Evolutionary conservation across 352 stramenopile genomes (phyloP).

Genomic region (Pseudoperonospora humuli): DNA sequence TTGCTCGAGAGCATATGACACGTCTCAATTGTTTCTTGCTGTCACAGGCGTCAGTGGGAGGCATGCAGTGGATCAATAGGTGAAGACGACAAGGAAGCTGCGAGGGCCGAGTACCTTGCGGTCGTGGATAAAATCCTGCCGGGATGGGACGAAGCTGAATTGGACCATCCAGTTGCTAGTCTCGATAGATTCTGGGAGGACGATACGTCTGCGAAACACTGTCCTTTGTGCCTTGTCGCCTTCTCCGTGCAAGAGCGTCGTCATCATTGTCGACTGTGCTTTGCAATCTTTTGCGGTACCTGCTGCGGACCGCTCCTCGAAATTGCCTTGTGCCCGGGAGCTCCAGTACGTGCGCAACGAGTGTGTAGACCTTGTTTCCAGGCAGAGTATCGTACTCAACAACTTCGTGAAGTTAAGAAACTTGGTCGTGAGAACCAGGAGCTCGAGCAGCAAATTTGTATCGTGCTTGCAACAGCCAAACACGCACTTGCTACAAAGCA

Average conservation of each 20-base stretch:
- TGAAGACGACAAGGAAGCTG: slow-evolving; percentile 22
- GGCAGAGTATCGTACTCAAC: slow-evolving; percentile 39
- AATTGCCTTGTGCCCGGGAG: slow-evolving; percentile 51
- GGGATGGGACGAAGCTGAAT: slow-evolving; percentile 43
- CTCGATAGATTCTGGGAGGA: slow-evolving; percentile 60
- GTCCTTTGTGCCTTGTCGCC: slow-evolving; percentile 34
- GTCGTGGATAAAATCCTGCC: slow-evolving; percentile 57
- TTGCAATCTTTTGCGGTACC: slow-evolving; percentile 57
- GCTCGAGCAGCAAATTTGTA: slow-evolving; percentile 42
- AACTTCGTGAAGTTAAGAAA: slow-evolving; percentile 37
- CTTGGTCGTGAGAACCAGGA: slow-evolving; percentile 56
- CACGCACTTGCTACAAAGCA: slow-evolving; percentile 27
- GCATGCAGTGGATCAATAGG: slow-evolving; percentile 30
- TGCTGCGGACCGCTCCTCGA: slow-evolving; percentile 46
- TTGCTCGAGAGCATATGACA: background rate
- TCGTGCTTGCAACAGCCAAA: slow-evolving; percentile 33
- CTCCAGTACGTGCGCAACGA: slow-evolving; percentile 42
- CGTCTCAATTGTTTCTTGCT: background rate
- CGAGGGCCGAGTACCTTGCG: slow-evolving; percentile 49
- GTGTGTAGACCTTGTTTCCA: slow-evolving; percentile 53
- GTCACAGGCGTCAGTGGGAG: slow-evolving; percentile 56
- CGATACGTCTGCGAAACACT: slow-evolving; percentile 31
- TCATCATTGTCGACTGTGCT: slow-evolving; percentile 67
- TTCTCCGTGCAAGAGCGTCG: slow-evolving; percentile 41
- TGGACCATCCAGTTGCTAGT: slow-evolving; percentile 43